Evolutionary conservation across 371 early-diverging fungal genomes (phyloP).

Genomic region (Synchytrium microbalum): DNA sequence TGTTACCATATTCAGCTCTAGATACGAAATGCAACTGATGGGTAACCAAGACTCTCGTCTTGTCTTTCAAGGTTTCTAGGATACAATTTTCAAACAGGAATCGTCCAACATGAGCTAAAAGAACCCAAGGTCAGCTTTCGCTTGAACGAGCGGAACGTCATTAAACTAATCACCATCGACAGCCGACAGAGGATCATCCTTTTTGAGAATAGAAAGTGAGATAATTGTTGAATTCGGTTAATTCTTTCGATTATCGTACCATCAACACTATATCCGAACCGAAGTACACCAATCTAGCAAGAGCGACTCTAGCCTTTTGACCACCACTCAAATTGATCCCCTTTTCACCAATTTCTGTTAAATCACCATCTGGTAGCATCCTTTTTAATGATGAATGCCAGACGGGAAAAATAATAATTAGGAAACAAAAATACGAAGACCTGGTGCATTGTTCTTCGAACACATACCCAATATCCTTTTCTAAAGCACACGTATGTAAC

Average conservation of each 20-base stretch:
- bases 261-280: slow-evolving; percentile 34
- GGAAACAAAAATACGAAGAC: slow-evolving; percentile 32
- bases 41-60: not conserved
- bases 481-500: slow-evolving; percentile 51
- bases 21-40: slow-evolving; percentile 4
- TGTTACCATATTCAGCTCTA: slow-evolving; percentile 20
- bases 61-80: not conserved
- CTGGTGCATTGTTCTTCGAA: slow-evolving; percentile 29
- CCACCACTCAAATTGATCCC: slow-evolving; percentile 37
- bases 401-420: slow-evolving; percentile 28
- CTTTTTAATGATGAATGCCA: no score
- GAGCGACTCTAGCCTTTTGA: slow-evolving; percentile 34
- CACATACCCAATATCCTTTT: slow-evolving; percentile 71
- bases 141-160: slow-evolving; percentile 43
- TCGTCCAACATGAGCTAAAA: slow-evolving; percentile 15
- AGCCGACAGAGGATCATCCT: slow-evolving; percentile 37
- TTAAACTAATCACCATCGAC: no score
- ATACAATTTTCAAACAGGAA: slow-evolving; percentile 4
- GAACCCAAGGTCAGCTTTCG: slow-evolving; percentile 48
- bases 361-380: slow-evolving; percentile 33
- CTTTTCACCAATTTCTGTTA: slow-evolving; percentile 15
- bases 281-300: slow-evolving; percentile 39
- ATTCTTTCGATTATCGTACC: slow-evolving; percentile 6
- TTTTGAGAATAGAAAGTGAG: slow-evolving; percentile 23
- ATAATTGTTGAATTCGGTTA: not conserved